Percentiles rank a stretch among this genome's conserved stretches.
These are phyloP conservation scores for Solanum sitiens DNA, from an alignment of 257 asterid genomes.

Conservation along the genomic window DNA sequence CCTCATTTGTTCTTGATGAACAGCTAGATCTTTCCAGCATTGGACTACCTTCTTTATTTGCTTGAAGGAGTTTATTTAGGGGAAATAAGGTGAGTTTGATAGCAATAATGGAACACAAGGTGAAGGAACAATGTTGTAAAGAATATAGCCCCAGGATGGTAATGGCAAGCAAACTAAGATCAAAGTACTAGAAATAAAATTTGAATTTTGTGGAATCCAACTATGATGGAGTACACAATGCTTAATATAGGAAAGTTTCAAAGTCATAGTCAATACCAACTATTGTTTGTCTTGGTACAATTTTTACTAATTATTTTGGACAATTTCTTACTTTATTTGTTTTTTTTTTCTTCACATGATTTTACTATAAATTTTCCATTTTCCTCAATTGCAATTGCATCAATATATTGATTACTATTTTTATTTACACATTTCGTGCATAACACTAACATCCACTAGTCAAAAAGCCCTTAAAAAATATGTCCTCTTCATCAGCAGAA, in stretches of 20 bases:
- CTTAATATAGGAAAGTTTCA: neutral
- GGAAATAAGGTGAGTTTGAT: too few relatives aligned
- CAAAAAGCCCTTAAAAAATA: neutral
- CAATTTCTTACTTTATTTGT: neutral
- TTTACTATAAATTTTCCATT: neutral
- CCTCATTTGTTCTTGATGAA: too few relatives aligned
- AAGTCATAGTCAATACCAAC: neutral
- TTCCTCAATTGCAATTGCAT: neutral
- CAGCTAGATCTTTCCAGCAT: too few relatives aligned
- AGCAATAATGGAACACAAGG: too few relatives aligned
- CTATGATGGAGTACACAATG: too few relatives aligned
- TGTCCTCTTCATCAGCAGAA: constrained; percentile 7
- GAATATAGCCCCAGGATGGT: too few relatives aligned
- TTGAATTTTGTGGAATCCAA: too few relatives aligned
- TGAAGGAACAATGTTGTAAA: too few relatives aligned
- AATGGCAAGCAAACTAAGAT: too few relatives aligned
- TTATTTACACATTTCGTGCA: neutral
- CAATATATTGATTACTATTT: neutral
- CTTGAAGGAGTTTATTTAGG: too few relatives aligned
- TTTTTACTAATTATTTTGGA: neutral
- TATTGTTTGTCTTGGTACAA: neutral
- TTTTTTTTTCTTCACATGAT: neutral
- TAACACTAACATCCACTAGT: neutral
- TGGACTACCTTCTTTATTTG: too few relatives aligned
- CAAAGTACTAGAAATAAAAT: too few relatives aligned